phyloP scores from a whole-genome alignment of 2,329 filamentous ascomycete genomes.

The Aspergillus sp. region DNA sequence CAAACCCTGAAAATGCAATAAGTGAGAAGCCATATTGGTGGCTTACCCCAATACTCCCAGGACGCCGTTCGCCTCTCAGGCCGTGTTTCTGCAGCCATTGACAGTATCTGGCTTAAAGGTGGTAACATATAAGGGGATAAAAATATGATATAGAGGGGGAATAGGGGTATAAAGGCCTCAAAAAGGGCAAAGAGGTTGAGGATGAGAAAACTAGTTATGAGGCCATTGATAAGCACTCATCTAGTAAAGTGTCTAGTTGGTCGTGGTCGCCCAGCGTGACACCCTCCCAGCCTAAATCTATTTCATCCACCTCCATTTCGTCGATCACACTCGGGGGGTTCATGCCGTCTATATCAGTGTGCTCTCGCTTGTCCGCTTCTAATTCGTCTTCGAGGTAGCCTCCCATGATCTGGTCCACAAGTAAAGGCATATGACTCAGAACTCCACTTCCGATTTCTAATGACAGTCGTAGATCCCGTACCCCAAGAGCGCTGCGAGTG shows the following conservation, averaged over 20 bases:
- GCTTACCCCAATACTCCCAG: constrained; percentile 24
- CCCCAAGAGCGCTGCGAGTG: constrained; percentile 69
- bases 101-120: constrained; percentile 1
- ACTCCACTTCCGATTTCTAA: constrained; percentile 74
- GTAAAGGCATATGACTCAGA: constrained; percentile 73
- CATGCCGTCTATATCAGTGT: constrained; percentile 25
- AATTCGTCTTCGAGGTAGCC: constrained; percentile 75
- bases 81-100: constrained; percentile 17
- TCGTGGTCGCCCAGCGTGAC: constrained; percentile 35
- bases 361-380: constrained; percentile 50
- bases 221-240: constrained; percentile 44
- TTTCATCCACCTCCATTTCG: constrained; percentile 44
- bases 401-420: constrained; percentile 69
- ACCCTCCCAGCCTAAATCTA: constrained; percentile 41
- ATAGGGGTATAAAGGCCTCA: neutral
- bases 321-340: constrained; percentile 26
- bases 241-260: constrained; percentile 39
- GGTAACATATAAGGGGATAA: neutral
- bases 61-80: constrained; percentile 30
- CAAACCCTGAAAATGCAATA: constrained; percentile 18
- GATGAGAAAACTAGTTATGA: constrained; percentile 26
- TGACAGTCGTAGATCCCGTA: constrained; percentile 75
- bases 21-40: constrained; percentile 18
- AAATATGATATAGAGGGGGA: constrained; percentile 11
- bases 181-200: constrained; percentile 2